Base-by-base conservation (phyloP, 805 yeast genomes). In the Kuraishia piskuri region DNA sequence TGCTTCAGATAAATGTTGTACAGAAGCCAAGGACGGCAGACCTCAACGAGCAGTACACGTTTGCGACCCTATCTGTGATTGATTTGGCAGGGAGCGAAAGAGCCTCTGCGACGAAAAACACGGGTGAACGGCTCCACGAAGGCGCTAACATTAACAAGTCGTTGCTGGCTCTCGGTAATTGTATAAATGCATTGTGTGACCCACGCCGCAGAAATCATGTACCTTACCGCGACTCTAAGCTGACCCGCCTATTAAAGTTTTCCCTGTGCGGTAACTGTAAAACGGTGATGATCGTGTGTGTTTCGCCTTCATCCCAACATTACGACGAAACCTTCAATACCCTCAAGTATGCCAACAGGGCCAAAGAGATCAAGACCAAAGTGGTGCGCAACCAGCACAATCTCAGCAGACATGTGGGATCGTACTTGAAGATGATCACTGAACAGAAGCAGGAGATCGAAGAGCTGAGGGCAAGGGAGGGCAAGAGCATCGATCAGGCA, bases 1-100 rank as follows among this genome's bases (percentile, higher is more conserved):
- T 92, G 2, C 73, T 92, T 24, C 97, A 90, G 60, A 81, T 92
- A 37, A 83, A 85, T 61, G 79, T 92, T 7, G 54, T 59, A 1
- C 89, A 85, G 61, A 76, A 69, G 45, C 74, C 78, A 47, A 75
- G 83, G 52, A 78, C 86, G 0, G 83, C 85, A 0, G 89, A 82
- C 54, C 58, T 88, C 20, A 73, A 73, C 17, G 89, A 86, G 61
- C 77, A 82, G 31, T 91, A 85, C 58, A 80, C 84, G 0, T 83
- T 79, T 68, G 90, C 96, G 0, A 88, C 96, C 0, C 70, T 91
- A 26, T 86, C 94, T 0, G 86, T 92, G 24, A 91, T 92, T 50
- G 98, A 92, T 67, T 70, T 92, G 48, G 98, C 98, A 0, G 98
- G 98, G 3, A 87, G 96, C 68, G 98, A 92, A 69, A 74, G 98